These are phyloP conservation scores for Peltaster fructicola DNA, from an alignment of 2,329 filamentous ascomycete genomes.

Conservation along the genomic window DNA sequence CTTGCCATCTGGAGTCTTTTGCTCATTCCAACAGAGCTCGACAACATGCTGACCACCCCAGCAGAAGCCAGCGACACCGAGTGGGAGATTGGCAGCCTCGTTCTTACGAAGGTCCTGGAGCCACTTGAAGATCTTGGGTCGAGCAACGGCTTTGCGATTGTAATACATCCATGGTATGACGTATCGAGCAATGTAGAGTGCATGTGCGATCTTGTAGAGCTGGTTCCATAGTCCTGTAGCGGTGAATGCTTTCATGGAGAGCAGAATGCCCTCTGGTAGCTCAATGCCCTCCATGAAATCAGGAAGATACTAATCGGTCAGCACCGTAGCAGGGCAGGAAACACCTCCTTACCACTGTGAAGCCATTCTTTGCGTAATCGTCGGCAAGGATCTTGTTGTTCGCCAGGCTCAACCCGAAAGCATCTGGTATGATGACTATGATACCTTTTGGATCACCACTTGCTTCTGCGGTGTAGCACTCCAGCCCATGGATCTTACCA, in stretches of 20 bases:
- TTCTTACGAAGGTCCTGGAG: constrained; percentile 14
- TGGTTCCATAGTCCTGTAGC: constrained; percentile 16
- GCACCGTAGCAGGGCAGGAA: neutral
- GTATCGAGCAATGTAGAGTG: constrained; percentile 8
- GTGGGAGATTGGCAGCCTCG: constrained; percentile 13
- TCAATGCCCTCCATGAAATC: constrained; percentile 20
- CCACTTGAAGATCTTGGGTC: constrained; percentile 14
- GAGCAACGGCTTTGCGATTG: constrained; percentile 10
- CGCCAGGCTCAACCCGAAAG: constrained; percentile 20
- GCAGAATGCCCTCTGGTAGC: constrained; percentile 13
- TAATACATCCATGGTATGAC: constrained; percentile 14
- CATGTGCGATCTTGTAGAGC: constrained; percentile 16
- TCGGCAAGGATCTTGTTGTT: constrained; percentile 23
- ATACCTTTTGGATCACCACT: constrained; percentile 17
- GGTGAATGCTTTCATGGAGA: constrained; percentile 15
- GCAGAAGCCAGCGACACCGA: constrained; percentile 21
- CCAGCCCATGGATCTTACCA: constrained; percentile 19
- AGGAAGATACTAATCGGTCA: constrained; percentile 15
- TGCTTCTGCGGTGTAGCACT: constrained; percentile 21
- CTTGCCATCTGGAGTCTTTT: constrained; percentile 14
- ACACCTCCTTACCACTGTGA: constrained; percentile 5
- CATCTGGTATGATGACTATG: constrained; percentile 22
- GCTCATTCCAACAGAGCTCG: constrained; percentile 16
- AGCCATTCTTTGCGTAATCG: constrained; percentile 18
- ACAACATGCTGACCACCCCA: constrained; percentile 21